Evolutionary conservation across 2,329 filamentous ascomycete genomes (phyloP), one percentile per base, ranked within the genome.

Genomic region (Fusarium buharicum): DNA sequence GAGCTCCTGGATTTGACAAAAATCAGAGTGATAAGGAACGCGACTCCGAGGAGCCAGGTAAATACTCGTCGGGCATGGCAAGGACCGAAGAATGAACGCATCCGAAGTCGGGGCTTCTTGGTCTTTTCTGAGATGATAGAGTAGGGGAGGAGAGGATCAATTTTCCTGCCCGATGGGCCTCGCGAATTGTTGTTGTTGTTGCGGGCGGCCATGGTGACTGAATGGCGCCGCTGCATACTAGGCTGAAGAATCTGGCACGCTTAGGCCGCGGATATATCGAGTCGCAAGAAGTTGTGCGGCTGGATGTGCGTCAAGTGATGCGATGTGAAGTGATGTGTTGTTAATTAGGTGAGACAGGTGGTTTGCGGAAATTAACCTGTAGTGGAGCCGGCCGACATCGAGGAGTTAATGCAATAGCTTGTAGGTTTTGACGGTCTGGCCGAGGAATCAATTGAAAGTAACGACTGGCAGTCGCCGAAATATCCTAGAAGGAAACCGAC

Each of bases 31-130:
- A 82, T 67, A 17, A 85, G 68, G 31, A 76, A 59, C 43, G 80
- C 71, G 45, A 78, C 68, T 13, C 77, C 72, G n/a, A 80, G 57
- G 6, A 75, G 75, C 83, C 83, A 85, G 69, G 83, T 73, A 38
- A 85, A 71, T 17, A 85, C 76, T 50, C 83, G 77, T 36, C 82
- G 78, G 66, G 84, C 84, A 31, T 84, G 74, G 64, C 79, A 83
- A 66, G 83, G 79, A 13, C 82, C 75, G n/a, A 86, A 69, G 12
- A 85, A 63, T 7, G 79, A 73, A 58, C 77, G 78, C 18, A 83
- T 69, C 50, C 78, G 73, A 44, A 82, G 71, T 50, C 72, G 76
- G 16, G 68, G 69, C 52, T 71, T 71, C 59, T 66, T 71, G 5
- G 76, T 71, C 61, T 77, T 76, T 44, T 77, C 72, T 12, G 67